Percentiles rank a stretch among this genome's conserved stretches.
Evolutionary conservation across 306 rosid genomes (phyloP).

Genomic region (Acacia melanoxylon): DNA sequence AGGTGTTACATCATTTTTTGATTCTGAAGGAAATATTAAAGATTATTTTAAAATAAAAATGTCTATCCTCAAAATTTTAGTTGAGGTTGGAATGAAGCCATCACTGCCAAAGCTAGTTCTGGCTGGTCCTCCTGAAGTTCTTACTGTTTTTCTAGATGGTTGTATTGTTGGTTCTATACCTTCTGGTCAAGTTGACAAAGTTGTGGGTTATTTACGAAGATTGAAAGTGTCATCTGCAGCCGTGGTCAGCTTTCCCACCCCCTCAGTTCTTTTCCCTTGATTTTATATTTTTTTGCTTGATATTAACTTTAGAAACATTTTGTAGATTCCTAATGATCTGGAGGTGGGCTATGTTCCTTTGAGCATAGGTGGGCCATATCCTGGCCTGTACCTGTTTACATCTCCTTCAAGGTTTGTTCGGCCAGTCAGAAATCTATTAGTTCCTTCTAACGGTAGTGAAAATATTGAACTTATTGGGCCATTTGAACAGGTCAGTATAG

Average conservation of each 20-base stretch:
- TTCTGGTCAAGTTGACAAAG: constrained; percentile 73
- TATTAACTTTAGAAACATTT: constrained; percentile 27
- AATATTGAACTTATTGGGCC: constrained; percentile 88
- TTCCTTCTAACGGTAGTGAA: constrained; percentile 53
- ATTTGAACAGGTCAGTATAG: constrained; percentile 79
- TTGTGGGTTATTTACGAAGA: constrained; percentile 71
- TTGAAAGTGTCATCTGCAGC: constrained; percentile 67
- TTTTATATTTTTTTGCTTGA: constrained; percentile 14
- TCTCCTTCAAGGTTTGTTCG: constrained; percentile 85
- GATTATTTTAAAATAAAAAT: constrained; percentile 56
- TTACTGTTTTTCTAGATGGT: constrained; percentile 82
- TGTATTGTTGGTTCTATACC: constrained; percentile 73
- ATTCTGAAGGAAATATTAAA: constrained; percentile 67
- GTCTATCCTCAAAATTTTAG: constrained; percentile 52
- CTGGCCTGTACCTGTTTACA: constrained; percentile 83
- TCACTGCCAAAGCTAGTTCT: constrained; percentile 64
- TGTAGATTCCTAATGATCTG: constrained; percentile 84
- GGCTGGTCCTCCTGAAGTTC: constrained; percentile 76
- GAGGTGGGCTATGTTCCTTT: constrained; percentile 95
- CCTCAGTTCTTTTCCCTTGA: constrained; percentile 4
- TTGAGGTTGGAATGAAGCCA: constrained; percentile 67
- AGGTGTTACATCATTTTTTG: constrained; percentile 86
- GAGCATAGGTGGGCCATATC: constrained; percentile 90
- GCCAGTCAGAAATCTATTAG: constrained; percentile 78
- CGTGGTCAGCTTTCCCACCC: constrained; percentile 48